Evolutionary conservation across 352 stramenopile genomes (phyloP).

Genomic region (Phytopythium oedochilum): DNA sequence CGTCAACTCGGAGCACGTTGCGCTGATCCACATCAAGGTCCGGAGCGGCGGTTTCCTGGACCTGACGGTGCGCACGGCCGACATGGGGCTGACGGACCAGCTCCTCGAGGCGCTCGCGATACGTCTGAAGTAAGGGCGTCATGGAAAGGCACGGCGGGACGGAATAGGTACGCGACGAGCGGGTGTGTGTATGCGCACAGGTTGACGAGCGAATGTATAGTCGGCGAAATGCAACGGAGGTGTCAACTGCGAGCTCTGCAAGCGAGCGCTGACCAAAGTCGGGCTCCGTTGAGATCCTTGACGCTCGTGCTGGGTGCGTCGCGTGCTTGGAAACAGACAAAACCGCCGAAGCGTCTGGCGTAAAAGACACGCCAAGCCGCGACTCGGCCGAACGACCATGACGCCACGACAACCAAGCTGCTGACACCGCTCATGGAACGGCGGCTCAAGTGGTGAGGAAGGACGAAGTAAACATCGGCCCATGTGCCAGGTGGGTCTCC

Average conservation of each 20-base stretch:
- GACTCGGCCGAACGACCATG: background rate
- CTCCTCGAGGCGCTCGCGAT: conserved; percentile 57
- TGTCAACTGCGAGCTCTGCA: background rate
- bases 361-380: background rate
- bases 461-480: too few relatives aligned
- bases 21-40: conserved; percentile 85
- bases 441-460: background rate
- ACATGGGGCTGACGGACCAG: conserved; percentile 79
- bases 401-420: background rate
- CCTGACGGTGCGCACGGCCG: conserved; percentile 79
- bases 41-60: conserved; percentile 80
- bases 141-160: background rate
- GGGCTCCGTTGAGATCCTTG: background rate
- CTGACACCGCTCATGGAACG: background rate
- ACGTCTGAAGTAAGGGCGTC: conserved; percentile 44
- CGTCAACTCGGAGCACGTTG: conserved; percentile 76
- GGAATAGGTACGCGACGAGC: background rate
- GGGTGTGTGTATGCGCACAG: background rate
- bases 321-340: background rate
- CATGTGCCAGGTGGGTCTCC: too few relatives aligned
- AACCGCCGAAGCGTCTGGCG: background rate
- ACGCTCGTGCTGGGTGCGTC: background rate
- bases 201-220: background rate
- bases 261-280: too few relatives aligned
- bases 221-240: background rate